Base-by-base conservation (phyloP, 108 stramenopile species). In the Nitzschia inconspicua region DNA sequence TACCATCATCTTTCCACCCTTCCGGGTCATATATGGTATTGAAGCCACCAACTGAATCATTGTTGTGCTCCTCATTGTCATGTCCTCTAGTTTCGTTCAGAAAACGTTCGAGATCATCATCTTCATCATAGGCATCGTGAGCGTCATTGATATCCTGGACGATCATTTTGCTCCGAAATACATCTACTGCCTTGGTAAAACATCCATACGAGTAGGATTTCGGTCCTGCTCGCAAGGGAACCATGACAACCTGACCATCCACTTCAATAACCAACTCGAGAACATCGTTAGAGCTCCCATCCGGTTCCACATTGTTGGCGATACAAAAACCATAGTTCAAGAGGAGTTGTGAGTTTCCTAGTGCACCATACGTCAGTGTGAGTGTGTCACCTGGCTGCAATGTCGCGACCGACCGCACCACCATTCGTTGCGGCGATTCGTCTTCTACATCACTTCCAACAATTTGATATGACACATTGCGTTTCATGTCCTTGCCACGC, bases 241-340 rank as follows among this genome's bases (percentile, higher is more conserved):
- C 41, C 9, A 42, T 53, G 32, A 11, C n/a, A n/a, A 39, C 36
- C 37, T 54, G 47, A 11, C 74, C 31, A 36, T 55, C 44, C 51
- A 7, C 28, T n/a, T 13, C 23, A 36, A 18, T 5, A 29, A 8
- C 13, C 25, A 88, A 73, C 58, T 86, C 84, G 16, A 85, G 35
- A 8, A 85, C 53, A 75, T 92, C 91, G 60, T 92, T 92, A 43
- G 83, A 86, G 5, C 85, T 86, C 28, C 91, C 91, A 73, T 92
- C 91, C 32, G 91, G 87, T 58, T 92, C 87, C 0, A 79, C 20
- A 58, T 92, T 92, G 48, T 83, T 57, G 1, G 46, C 47, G 30
- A 92, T 78, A 39, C 68, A 71, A 60, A 92, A 92, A 19, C 90
- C 91, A 64, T 92, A 92, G 32, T 88, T 65, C 8, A 82, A 68